Percentiles rank a stretch among this genome's conserved stretches.
phyloP scores from a whole-genome alignment of 768 basidiomycete species.

The Tephrocybe sp. region DNA sequence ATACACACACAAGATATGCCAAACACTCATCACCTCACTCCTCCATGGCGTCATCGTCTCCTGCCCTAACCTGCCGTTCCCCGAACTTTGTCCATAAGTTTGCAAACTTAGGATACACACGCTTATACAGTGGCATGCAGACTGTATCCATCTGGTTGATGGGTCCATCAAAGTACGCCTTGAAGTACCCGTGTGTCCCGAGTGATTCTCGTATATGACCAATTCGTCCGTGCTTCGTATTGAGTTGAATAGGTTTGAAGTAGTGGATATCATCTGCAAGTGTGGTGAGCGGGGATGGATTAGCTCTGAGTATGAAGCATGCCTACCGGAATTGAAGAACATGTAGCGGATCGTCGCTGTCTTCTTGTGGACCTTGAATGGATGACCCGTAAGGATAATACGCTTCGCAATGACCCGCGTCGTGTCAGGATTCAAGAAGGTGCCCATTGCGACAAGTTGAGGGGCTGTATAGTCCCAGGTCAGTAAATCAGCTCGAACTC shows the following conservation, averaged over 20 bases:
- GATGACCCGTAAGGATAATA: slow-evolving; percentile 93
- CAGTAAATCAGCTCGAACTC: not conserved
- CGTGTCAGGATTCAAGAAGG: slow-evolving; percentile 85
- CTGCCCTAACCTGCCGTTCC: slow-evolving; percentile 1
- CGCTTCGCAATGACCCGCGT: slow-evolving; percentile 91
- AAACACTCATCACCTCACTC: slow-evolving; percentile 22
- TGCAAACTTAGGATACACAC: slow-evolving; percentile 89
- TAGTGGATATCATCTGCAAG: slow-evolving; percentile 79
- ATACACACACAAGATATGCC: too few relatives aligned
- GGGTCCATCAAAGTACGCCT: slow-evolving; percentile 91
- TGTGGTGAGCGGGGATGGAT: slow-evolving; percentile 9
- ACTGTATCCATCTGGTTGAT: slow-evolving; percentile 96
- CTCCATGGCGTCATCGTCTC: slow-evolving; percentile 36
- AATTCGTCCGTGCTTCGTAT: slow-evolving; percentile 86
- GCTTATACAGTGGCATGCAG: slow-evolving; percentile 94
- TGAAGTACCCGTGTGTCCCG: slow-evolving; percentile 97
- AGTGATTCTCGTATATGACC: slow-evolving; percentile 92
- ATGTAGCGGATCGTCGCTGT: slow-evolving; percentile 97
- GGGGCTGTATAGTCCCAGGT: slow-evolving; percentile 46
- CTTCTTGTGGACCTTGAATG: slow-evolving; percentile 96
- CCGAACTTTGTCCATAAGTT: slow-evolving; percentile 41
- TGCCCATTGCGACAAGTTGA: slow-evolving; percentile 85
- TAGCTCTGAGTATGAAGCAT: not conserved
- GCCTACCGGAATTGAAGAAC: slow-evolving; percentile 88
- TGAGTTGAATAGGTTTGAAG: slow-evolving; percentile 89